Conservation (phyloP, 2,329 filamentous ascomycete species). For the Achaetomium macrosporum region DNA sequence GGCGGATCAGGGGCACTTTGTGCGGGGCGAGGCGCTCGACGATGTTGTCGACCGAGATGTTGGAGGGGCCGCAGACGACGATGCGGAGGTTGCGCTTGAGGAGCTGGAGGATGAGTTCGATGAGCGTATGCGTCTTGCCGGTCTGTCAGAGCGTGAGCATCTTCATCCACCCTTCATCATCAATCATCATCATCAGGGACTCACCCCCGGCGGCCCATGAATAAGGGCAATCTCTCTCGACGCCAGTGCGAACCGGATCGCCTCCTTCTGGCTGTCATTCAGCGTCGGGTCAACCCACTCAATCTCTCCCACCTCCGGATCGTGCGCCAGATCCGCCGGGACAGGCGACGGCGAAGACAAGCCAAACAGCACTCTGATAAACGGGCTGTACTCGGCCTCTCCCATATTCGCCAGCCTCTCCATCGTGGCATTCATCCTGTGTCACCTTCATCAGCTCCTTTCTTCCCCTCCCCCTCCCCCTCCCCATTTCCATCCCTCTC, state of each 20-base stretch:
- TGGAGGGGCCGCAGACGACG: slow-evolving; percentile 92
- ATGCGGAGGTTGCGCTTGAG: slow-evolving; percentile 67
- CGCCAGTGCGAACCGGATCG: slow-evolving; percentile 74
- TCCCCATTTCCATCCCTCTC: background rate
- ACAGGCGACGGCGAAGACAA: slow-evolving; percentile 47
- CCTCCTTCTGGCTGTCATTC: slow-evolving; percentile 62
- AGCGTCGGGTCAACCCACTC: slow-evolving; percentile 57
- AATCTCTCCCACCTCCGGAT: slow-evolving; percentile 41
- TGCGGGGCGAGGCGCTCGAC: slow-evolving; percentile 83
- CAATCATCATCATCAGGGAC: slow-evolving; percentile 21
- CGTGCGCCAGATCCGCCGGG: slow-evolving; percentile 34
- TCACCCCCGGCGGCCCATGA: slow-evolving; percentile 81
- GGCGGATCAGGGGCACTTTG: slow-evolving; percentile 78
- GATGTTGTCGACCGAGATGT: slow-evolving; percentile 97
- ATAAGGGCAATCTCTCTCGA: slow-evolving; percentile 81
- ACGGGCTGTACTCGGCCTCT: slow-evolving; percentile 52
- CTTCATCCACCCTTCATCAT: too few relatives aligned
- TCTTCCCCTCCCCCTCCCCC: background rate
- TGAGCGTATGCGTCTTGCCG: slow-evolving; percentile 92
- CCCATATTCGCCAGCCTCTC: slow-evolving; percentile 52
- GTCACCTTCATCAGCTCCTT: background rate
- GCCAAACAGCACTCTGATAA: slow-evolving; percentile 59
- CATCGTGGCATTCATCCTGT: slow-evolving; percentile 60
- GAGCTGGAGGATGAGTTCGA: slow-evolving; percentile 91
- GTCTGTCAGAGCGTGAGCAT: slow-evolving; percentile 46